phyloP scores from a whole-genome alignment of 2,329 filamentous ascomycete species.

The Amphichorda felina region DNA sequence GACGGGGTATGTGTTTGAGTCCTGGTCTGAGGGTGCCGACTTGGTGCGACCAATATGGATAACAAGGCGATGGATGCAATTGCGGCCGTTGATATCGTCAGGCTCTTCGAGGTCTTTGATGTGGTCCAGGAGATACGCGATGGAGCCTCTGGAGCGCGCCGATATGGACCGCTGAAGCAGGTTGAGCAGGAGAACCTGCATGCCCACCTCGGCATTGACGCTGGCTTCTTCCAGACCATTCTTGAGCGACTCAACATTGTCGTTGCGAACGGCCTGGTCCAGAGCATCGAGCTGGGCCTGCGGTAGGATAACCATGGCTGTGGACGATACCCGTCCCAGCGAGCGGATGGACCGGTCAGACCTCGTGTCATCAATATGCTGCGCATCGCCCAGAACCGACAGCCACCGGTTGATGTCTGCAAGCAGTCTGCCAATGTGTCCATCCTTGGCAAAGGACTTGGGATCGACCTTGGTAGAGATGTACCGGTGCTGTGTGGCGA shows the following conservation, averaged over 20 bases:
- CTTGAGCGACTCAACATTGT: slow-evolving; percentile 47
- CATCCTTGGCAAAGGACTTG: slow-evolving; percentile 72
- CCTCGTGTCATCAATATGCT: slow-evolving; percentile 61
- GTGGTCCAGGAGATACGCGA: slow-evolving; percentile 57
- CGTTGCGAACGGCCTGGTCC: slow-evolving; percentile 59
- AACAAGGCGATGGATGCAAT: slow-evolving; percentile 84
- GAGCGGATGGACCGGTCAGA: slow-evolving; percentile 67
- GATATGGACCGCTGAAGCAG: slow-evolving; percentile 69
- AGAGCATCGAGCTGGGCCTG: slow-evolving; percentile 56
- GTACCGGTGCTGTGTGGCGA: slow-evolving; percentile 72
- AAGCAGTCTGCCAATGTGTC: slow-evolving; percentile 33
- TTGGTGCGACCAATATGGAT: slow-evolving; percentile 82
- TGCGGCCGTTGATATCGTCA: slow-evolving; percentile 88
- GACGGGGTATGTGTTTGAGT: slow-evolving; percentile 38
- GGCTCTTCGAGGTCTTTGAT: slow-evolving; percentile 68
- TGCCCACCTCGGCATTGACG: slow-evolving; percentile 20
- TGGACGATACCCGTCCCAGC: slow-evolving; percentile 64
- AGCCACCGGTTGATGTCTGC: slow-evolving; percentile 82
- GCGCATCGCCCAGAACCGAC: slow-evolving; percentile 65
- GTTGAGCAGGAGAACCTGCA: slow-evolving; percentile 64
- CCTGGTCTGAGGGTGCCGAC: slow-evolving; percentile 32
- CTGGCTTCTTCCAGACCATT: slow-evolving; percentile 47
- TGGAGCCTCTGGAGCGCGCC: slow-evolving; percentile 53
- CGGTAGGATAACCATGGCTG: slow-evolving; percentile 62
- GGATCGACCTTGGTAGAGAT: slow-evolving; percentile 84